Evolutionary conservation across 176 grass and related monocot species (phyloP), one percentile per base, ranked within the genome.

Genomic region (Oryza brachyantha): DNA sequence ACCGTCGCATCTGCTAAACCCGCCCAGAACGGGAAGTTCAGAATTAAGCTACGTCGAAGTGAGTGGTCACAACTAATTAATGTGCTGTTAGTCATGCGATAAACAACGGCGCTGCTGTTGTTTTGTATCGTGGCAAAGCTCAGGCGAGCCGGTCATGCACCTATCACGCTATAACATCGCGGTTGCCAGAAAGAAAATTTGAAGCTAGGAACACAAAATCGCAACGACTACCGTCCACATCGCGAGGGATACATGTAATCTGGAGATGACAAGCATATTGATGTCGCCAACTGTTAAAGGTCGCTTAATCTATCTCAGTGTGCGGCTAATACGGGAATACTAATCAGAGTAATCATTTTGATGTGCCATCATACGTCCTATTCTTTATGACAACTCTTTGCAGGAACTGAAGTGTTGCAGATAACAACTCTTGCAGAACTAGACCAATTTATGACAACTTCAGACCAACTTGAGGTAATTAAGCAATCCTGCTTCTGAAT

Each of bases 41-140:
- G 58, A 34, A 7, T 17, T 76, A 62, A 39, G 22, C 42, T 19
- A 11, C 4, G 16, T 41, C 9, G 72, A 78, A 29, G 61, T 88
- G 80, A 77, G 61, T 88, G 80, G 70, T 5, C 61, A 26, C n/a
- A 29, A 38, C 19, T 66, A 73, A 34, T 60, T 61, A 60, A 48
- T 50, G 28, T 39, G 24, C 27, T 0, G 41, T 64, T 78, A 48
- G 74, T 59, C 48, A 67, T 39, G 67, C 55, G 37, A 64, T 24
- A 11, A 11, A 41, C 39, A 41, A 4, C 29, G 14, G 45, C 74
- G 22, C 38, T 28, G 14, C 12, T 72, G 54, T 10, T 71, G 62
- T 31, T 78, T 7, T 83, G 2, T 74, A 41, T 36, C 37, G 68
- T 46, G 52, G 39, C 29, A 13, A 19, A 26, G 24, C 39, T 21